Evolutionary conservation across 177 flowering plant genomes (phyloP).

Genomic region (Vitis hybrid): DNA sequence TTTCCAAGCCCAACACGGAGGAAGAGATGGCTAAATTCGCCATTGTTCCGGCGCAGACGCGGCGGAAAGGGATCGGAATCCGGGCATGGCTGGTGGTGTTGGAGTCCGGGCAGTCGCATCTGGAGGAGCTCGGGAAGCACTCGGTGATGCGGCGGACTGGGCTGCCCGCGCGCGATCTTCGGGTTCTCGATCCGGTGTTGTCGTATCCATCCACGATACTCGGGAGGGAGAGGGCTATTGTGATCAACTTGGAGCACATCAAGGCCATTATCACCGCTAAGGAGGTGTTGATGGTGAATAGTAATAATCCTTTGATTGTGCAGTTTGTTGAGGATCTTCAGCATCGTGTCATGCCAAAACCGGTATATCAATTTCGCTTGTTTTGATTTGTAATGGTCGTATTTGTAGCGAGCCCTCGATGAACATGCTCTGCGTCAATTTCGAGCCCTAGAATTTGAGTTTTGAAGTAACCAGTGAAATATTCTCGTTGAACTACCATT

Average conservation of each 20-base stretch:
- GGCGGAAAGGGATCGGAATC: slow-evolving; percentile 23
- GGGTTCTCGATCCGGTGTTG: slow-evolving; percentile 29
- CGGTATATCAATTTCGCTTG: neutral
- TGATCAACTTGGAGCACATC: slow-evolving; percentile 25
- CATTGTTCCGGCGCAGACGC: slow-evolving; percentile 1
- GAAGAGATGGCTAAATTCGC: slow-evolving; percentile 1
- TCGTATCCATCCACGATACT: slow-evolving; percentile 27
- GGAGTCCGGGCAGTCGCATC: slow-evolving; percentile 14
- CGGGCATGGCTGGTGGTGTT: slow-evolving; percentile 26
- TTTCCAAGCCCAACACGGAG: neutral
- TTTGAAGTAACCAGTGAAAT: too few relatives aligned
- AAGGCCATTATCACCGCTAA: slow-evolving; percentile 24
- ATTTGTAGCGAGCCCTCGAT: too few relatives aligned
- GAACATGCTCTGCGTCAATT: too few relatives aligned
- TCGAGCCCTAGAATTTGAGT: too few relatives aligned
- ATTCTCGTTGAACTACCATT: too few relatives aligned
- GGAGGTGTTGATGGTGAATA: slow-evolving; percentile 22
- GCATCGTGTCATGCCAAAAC: slow-evolving; percentile 5
- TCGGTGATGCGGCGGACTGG: slow-evolving; percentile 30
- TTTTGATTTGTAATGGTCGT: too few relatives aligned
- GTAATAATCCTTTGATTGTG: slow-evolving; percentile 15
- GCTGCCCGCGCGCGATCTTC: slow-evolving; percentile 25
- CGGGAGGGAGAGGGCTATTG: slow-evolving; percentile 24
- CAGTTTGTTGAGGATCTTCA: slow-evolving; percentile 24
- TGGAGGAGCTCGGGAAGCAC: slow-evolving; percentile 26